These are phyloP conservation scores for Penicillium sp. DNA, from an alignment of 2,329 filamentous ascomycete species.

Conservation along the genomic window DNA sequence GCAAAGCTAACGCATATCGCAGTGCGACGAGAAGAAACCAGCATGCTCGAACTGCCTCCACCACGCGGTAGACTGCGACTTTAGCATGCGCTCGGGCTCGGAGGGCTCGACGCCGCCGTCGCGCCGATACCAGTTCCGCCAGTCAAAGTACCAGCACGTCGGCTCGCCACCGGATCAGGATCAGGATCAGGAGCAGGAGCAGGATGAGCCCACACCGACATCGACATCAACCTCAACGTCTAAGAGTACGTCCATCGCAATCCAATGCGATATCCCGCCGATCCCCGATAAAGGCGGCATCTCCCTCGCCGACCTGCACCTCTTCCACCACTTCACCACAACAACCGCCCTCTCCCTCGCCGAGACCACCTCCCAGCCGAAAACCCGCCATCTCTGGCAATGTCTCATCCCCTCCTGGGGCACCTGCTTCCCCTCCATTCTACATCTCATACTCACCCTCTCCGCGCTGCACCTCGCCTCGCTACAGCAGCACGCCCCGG, in stretches of 20 bases:
- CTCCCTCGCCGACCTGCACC: constrained; percentile 35
- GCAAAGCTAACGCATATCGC: constrained; percentile 2
- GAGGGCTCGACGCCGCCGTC: constrained; percentile 7
- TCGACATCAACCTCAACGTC: too few species aligned
- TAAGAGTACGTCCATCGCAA: constrained; percentile 8
- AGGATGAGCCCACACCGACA: background rate
- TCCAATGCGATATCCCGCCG: constrained; percentile 25
- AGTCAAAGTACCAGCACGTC: constrained; percentile 26
- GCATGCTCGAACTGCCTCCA: constrained; percentile 35
- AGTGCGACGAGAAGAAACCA: constrained; percentile 43
- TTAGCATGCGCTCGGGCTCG: constrained; percentile 18
- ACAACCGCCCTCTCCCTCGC: constrained; percentile 33
- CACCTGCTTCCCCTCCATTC: constrained; percentile 36
- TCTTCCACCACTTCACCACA: constrained; percentile 40
- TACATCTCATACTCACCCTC: constrained; percentile 39
- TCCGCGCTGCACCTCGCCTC: constrained; percentile 35
- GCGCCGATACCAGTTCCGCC: constrained; percentile 25
- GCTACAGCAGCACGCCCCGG: constrained; percentile 11
- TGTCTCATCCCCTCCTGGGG: constrained; percentile 38
- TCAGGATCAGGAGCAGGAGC: background rate
- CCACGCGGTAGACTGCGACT: constrained; percentile 36
- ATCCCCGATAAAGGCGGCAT: constrained; percentile 17
- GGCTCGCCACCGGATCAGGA: constrained; percentile 8
- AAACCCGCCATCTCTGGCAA: constrained; percentile 34
- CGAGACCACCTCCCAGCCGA: constrained; percentile 20